phyloP scores from a whole-genome alignment of 305 asterid species.

The Petunia hybrid region DNA sequence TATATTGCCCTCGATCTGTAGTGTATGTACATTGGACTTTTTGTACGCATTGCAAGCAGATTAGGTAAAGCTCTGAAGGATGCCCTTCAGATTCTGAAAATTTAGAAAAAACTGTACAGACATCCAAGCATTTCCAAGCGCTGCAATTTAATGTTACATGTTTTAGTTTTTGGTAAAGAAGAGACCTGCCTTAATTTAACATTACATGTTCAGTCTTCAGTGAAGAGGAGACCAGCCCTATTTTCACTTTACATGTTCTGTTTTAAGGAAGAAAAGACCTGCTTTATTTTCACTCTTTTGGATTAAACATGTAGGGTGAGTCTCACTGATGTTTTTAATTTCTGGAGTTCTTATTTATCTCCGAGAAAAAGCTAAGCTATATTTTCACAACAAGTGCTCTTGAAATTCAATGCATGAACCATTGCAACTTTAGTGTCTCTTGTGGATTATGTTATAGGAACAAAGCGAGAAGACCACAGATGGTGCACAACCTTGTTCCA shows the following conservation, averaged over 20 bases:
- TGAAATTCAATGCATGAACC: background rate
- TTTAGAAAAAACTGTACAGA: background rate
- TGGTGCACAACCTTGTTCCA: constrained; percentile 79
- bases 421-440: background rate
- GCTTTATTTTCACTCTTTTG: constrained; percentile 10
- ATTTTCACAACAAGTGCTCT: constrained; percentile 19
- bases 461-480: constrained; percentile 62
- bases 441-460: constrained; percentile 52
- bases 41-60: constrained; percentile 14
- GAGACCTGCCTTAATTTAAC: background rate
- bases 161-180: background rate
- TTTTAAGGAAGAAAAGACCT: background rate
- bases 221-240: background rate
- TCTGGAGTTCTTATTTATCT: background rate
- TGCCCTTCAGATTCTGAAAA: constrained; percentile 4
- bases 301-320: background rate
- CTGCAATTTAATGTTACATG: background rate
- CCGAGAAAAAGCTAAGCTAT: background rate
- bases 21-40: constrained; percentile 6
- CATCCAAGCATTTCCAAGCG: background rate
- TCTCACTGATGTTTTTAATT: background rate
- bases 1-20: background rate
- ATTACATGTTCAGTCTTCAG: background rate
- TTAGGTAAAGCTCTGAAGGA: constrained; percentile 2
- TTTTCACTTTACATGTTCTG: background rate